Evolutionary conservation across 2,329 filamentous ascomycete species (phyloP).

Genomic region (Rugonectria rugulosa): DNA sequence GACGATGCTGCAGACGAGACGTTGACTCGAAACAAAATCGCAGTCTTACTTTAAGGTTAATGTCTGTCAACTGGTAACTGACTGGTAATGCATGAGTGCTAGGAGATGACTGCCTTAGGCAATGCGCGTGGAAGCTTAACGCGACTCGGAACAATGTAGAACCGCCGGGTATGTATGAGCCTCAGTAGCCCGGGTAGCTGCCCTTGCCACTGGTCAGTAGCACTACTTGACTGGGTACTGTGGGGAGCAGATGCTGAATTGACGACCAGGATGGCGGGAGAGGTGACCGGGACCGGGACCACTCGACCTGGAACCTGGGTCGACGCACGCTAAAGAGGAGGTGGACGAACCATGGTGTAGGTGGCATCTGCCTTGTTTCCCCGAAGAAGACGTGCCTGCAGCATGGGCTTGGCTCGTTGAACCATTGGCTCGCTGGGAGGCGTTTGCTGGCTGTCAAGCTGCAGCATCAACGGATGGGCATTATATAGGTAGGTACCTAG

Average conservation of each 20-base stretch:
- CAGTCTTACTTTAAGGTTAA: no score
- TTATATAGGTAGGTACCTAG: slow-evolving; percentile 1
- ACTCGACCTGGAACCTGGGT: not conserved
- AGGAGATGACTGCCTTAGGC: no score
- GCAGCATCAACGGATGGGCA: not conserved
- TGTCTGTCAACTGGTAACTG: no score
- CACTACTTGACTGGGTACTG: no score
- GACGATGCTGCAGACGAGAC: no score
- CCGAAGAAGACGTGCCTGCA: slow-evolving; percentile 1
- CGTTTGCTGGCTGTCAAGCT: slow-evolving; percentile 1
- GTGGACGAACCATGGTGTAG: slow-evolving; percentile 19
- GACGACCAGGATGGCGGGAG: slow-evolving; percentile 1
- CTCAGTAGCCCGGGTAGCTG: no score
- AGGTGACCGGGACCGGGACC: no score
- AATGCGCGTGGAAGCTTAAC: no score
- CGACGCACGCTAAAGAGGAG: slow-evolving; percentile 1
- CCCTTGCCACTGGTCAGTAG: no score
- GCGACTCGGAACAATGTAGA: slow-evolving; percentile 18
- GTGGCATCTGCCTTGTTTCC: slow-evolving; percentile 21
- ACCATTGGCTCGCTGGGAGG: slow-evolving; percentile 13
- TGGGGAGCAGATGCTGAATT: not conserved
- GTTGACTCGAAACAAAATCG: no score
- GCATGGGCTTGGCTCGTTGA: slow-evolving; percentile 19
- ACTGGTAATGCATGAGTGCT: no score
- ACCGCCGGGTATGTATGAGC: no score